Evolutionary conservation across 2,329 filamentous ascomycete species (phyloP).

Genomic region (Xylaria sp.): DNA sequence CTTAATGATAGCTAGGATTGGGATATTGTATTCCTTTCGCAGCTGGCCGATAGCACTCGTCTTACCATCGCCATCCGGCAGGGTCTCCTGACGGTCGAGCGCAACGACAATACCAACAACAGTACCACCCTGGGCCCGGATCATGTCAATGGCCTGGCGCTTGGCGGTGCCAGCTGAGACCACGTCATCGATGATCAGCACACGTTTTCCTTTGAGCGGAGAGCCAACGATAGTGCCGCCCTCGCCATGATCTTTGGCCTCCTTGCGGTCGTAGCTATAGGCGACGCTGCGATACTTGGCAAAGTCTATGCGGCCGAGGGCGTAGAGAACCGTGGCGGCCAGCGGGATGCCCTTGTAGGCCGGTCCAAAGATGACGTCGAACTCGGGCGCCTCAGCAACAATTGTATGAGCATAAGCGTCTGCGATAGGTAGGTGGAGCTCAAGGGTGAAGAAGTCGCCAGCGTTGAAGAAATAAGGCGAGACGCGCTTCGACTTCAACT

Average conservation of each 20-base stretch:
- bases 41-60: slow-evolving; percentile 88
- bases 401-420: slow-evolving; percentile 81
- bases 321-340: slow-evolving; percentile 79
- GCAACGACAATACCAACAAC: slow-evolving; percentile 90
- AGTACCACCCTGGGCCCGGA: slow-evolving; percentile 82
- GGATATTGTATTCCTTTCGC: slow-evolving; percentile 82
- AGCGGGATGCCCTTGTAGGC: slow-evolving; percentile 98
- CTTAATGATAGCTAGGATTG: slow-evolving; percentile 84
- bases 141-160: slow-evolving; percentile 90
- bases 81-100: slow-evolving; percentile 86
- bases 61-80: slow-evolving; percentile 71
- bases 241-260: slow-evolving; percentile 95
- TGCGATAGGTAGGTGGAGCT: slow-evolving; percentile 80
- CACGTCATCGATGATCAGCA: slow-evolving; percentile 95
- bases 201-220: slow-evolving; percentile 81
- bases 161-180: slow-evolving; percentile 96
- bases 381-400: slow-evolving; percentile 58
- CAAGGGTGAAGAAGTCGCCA: slow-evolving; percentile 85
- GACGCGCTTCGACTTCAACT: slow-evolving; percentile 88
- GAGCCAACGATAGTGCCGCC: slow-evolving; percentile 93
- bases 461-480: slow-evolving; percentile 99
- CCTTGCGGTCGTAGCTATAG: slow-evolving; percentile 95
- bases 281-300: slow-evolving; percentile 74
- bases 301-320: slow-evolving; percentile 76
- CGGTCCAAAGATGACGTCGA: slow-evolving; percentile 91